Evolutionary conservation across 2,329 filamentous ascomycete genomes (phyloP), one percentile per base, ranked within the genome.

Genomic region (Dactylellina drechsleri): DNA sequence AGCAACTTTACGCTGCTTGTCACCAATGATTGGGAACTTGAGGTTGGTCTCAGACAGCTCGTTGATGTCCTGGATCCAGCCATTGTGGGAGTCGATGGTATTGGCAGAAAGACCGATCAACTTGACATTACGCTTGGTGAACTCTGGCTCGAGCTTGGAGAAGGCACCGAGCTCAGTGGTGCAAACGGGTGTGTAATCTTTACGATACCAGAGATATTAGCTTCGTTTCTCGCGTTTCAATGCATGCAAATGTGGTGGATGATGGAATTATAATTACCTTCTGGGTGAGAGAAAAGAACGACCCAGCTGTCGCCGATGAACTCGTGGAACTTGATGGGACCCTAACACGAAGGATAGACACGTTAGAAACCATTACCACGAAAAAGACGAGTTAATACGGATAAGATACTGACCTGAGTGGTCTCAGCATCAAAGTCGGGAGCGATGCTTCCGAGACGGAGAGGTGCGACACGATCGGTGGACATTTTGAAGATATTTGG

Each of bases 221-320:
- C 31, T 36, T 36, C 31, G 1, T 36, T 36, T 36, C 10, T 36
- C 20, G 26, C 20, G 8, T 7, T 40, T 52, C n/a, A 76, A 57
- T 50, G 15, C 79, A 64, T 79, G 78, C 15, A 78, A 79, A 28
- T 79, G 80, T 4, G 20, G 41, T 23, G 43, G 41, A 13, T 18
- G 45, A 2, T 18, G 28, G 12, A 15, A 56, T 26, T 18, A 4
- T n/a, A 54, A 65, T 43, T 60, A 79, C 78, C 78, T 74, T 79
- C 89, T 50, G 89, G 89, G 83, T 91, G 89, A 52, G 88, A 90
- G 85, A 91, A 91, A 78, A 91, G 85, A 77, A 91, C 85, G 75
- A 89, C 87, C 88, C 89, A 91, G 79, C 85, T 88, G 84, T 90
- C 85, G 79, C 88, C 89, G 78, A 91, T 89, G 84, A 87, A 91